Percentiles rank a stretch among this genome's conserved stretches.
Evolutionary conservation across 495 filamentous ascomycete species (phyloP).

Genomic region (Aspergillus panamensis): DNA sequence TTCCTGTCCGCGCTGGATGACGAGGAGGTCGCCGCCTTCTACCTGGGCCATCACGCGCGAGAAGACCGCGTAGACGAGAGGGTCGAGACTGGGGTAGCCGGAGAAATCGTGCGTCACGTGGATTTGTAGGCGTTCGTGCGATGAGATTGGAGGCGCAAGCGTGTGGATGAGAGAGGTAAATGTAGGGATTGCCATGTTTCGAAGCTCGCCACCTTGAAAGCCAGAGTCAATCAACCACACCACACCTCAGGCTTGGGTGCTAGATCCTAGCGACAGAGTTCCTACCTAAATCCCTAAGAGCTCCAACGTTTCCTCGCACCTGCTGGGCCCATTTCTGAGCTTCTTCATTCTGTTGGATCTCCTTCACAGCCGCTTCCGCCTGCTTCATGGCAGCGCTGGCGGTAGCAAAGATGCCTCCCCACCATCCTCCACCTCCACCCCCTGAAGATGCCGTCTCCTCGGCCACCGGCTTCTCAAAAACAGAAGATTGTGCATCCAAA

Average conservation of each 20-base stretch:
- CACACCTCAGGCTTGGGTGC: not conserved
- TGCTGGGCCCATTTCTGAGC: constrained; percentile 94
- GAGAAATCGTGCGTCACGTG: constrained; percentile 95
- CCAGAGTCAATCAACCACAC: constrained; percentile 19
- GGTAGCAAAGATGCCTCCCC: constrained; percentile 74
- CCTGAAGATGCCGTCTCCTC: constrained; percentile 27
- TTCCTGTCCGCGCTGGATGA: constrained; percentile 89
- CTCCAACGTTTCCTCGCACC: constrained; percentile 86
- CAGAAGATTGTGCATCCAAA: constrained; percentile 38
- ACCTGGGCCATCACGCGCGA: constrained; percentile 97
- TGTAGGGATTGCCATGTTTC: constrained; percentile 84
- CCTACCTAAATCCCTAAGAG: constrained; percentile 74
- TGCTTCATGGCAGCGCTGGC: constrained; percentile 83
- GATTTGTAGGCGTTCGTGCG: constrained; percentile 95
- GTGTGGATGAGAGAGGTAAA: constrained; percentile 93
- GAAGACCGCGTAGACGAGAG: constrained; percentile 89
- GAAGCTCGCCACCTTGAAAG: constrained; percentile 76
- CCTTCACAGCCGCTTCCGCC: constrained; percentile 88
- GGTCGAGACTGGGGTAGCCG: constrained; percentile 91
- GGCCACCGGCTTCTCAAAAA: constrained; percentile 27
- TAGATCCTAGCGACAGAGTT: constrained; percentile 10
- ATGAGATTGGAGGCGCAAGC: constrained; percentile 93
- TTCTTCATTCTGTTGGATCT: constrained; percentile 94
- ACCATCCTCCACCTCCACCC: constrained; percentile 74
- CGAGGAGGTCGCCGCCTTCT: constrained; percentile 94